Conservation (phyloP, 2,329 filamentous ascomycete genomes). For the Penicillium glabrum region DNA sequence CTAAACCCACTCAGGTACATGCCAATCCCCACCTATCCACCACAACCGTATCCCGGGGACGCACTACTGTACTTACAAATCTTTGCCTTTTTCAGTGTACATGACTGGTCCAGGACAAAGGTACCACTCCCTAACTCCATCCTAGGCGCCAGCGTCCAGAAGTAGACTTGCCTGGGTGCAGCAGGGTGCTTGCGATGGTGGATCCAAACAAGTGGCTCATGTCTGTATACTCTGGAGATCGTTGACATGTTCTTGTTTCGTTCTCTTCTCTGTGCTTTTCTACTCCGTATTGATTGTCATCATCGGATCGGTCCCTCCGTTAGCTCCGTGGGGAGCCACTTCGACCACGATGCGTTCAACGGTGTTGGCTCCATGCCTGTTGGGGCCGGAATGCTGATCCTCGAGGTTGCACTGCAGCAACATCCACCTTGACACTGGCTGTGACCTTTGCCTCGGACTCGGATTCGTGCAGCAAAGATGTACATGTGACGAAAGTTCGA, state of each 20-base stretch:
- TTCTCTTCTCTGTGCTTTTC: neutral
- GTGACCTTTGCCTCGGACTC: constrained; percentile 9
- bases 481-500: constrained; percentile 14
- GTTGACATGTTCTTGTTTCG: neutral
- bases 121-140: neutral
- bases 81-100: neutral
- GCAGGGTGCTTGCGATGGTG: too few relatives aligned
- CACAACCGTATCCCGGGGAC: neutral
- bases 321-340: neutral
- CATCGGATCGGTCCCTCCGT: neutral
- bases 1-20: neutral
- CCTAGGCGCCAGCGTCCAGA: neutral
- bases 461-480: neutral
- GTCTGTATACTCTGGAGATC: neutral
- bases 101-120: neutral
- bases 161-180: too few relatives aligned
- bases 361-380: neutral
- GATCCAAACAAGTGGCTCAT: neutral
- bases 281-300: neutral
- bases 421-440: constrained; percentile 6
- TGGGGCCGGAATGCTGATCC: constrained; percentile 6
- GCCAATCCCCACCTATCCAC: neutral
- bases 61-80: neutral
- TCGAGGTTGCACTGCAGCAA: constrained; percentile 11
- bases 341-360: neutral